A percentile compares a stretch with the other conserved stretches of the same genome.
Evolutionary conservation across 2,329 filamentous ascomycete genomes (phyloP).

Genomic region (Arthroderma uncinatum): DNA sequence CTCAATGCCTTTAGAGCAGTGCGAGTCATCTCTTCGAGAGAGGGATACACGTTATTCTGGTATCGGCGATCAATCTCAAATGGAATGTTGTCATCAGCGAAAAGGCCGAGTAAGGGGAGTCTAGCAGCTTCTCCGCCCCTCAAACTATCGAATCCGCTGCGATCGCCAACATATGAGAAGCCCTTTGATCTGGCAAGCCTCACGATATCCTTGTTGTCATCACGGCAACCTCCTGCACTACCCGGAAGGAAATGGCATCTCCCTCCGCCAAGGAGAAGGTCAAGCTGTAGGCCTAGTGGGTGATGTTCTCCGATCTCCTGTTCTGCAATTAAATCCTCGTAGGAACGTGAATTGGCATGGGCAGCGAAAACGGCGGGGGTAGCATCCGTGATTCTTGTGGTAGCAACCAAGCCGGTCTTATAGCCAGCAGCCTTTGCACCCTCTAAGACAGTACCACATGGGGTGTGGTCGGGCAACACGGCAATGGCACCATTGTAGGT

Average conservation of each 20-base stretch:
- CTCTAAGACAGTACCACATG: constrained; percentile 87
- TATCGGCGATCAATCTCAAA: constrained; percentile 84
- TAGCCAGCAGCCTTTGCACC: constrained; percentile 88
- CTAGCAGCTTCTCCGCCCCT: constrained; percentile 55
- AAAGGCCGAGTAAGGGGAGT: constrained; percentile 74
- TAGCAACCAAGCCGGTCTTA: constrained; percentile 85
- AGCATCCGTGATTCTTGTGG: constrained; percentile 87
- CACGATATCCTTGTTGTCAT: constrained; percentile 65
- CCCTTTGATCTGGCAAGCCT: constrained; percentile 63
- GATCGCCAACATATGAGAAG: constrained; percentile 65
- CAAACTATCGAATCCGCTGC: constrained; percentile 64
- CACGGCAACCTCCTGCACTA: constrained; percentile 65
- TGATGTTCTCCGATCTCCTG: constrained; percentile 80
- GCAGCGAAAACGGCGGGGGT: constrained; percentile 91
- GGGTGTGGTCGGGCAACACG: constrained; percentile 68
- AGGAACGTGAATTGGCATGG: constrained; percentile 66
- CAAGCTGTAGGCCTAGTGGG: constrained; percentile 73
- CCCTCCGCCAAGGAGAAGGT: constrained; percentile 86
- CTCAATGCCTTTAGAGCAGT: constrained; percentile 73
- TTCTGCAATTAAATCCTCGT: constrained; percentile 83
- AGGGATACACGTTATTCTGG: constrained; percentile 71
- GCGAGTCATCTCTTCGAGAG: constrained; percentile 82
- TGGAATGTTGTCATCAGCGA: constrained; percentile 71
- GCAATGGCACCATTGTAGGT: constrained; percentile 96
- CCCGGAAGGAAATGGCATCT: constrained; percentile 89